phyloP scores from a whole-genome alignment of 208 protist species.

The Herpetomonas samuelpessoai region DNA sequence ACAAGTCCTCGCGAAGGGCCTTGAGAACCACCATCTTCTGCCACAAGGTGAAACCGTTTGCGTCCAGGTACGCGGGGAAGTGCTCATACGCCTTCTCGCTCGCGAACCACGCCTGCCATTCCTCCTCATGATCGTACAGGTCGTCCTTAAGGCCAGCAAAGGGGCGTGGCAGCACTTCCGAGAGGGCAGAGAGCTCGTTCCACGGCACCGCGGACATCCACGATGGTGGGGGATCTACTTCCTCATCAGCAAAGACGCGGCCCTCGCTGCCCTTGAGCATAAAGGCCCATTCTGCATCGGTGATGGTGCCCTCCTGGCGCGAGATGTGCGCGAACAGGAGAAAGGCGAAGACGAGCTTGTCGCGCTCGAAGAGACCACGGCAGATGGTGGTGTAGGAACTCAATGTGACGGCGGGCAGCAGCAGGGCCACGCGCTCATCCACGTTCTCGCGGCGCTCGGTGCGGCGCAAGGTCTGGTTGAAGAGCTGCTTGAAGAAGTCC shows the following conservation, averaged over 20 bases:
- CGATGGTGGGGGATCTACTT: conserved; percentile 61
- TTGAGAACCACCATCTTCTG: conserved; percentile 90
- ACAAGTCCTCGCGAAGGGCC: conserved; percentile 87
- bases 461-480: conserved; percentile 84
- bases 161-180: conserved; percentile 51
- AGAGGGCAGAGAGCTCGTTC: conserved; percentile 90
- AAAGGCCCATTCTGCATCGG: conserved; percentile 86
- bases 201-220: conserved; percentile 93
- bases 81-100: conserved; percentile 80
- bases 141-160: conserved; percentile 87
- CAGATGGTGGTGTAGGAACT: conserved; percentile 93
- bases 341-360: conserved; percentile 96
- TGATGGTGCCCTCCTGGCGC: conserved; percentile 62
- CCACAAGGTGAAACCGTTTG: conserved; percentile 48
- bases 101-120: conserved; percentile 90
- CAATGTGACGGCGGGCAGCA: conserved; percentile 86
- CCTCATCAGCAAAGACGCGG: conserved; percentile 57
- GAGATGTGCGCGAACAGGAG: conserved; percentile 90
- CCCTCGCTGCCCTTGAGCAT: conserved; percentile 88
- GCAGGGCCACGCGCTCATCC: conserved; percentile 66
- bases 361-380: conserved; percentile 93
- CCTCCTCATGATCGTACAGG: conserved; percentile 76
- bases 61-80: conserved; percentile 39
- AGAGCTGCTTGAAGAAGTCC: conserved; percentile 92
- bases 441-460: conserved; percentile 81